A percentile compares a stretch with the other conserved stretches of the same genome.
phyloP scores from a whole-genome alignment of 2,329 filamentous ascomycete species.

The Talaromyces sp. region DNA sequence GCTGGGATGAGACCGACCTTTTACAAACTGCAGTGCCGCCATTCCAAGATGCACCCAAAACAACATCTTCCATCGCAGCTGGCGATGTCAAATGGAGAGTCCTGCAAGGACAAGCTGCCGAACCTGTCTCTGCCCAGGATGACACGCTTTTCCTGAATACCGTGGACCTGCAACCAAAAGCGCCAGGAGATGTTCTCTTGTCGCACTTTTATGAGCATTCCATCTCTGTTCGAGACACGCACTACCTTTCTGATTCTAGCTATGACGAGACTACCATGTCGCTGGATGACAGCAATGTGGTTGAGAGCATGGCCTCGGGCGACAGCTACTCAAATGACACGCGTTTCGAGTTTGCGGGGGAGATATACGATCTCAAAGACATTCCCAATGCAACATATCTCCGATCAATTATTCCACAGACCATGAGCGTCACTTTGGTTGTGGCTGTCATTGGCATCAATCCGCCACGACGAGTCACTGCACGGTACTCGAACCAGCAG shows the following conservation, averaged over 20 bases:
- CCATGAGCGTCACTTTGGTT: conserved; percentile 75
- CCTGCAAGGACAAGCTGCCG: conserved; percentile 12
- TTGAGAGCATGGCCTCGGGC: neutral
- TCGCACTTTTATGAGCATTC: conserved; percentile 74
- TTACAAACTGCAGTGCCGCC: conserved; percentile 40
- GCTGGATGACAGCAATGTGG: conserved; percentile 1
- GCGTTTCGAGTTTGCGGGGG: conserved; percentile 30
- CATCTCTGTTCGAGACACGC: conserved; percentile 61
- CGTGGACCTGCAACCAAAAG: conserved; percentile 19
- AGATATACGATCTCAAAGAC: conserved; percentile 59
- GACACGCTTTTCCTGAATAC: conserved; percentile 25
- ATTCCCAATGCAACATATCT: conserved; percentile 65
- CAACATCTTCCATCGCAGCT: conserved; percentile 1
- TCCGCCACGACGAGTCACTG: conserved; percentile 60
- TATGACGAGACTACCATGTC: conserved; percentile 21
- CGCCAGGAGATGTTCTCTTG: conserved; percentile 32
- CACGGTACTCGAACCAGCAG: conserved; percentile 46
- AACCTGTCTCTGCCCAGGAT: neutral
- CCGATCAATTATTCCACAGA: conserved; percentile 65
- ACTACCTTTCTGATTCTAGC: conserved; percentile 20
- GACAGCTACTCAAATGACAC: neutral
- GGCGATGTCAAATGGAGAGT: conserved; percentile 24
- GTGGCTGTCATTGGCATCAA: conserved; percentile 70
- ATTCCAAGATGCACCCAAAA: conserved; percentile 14
- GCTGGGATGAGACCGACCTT: conserved; percentile 50